These are phyloP conservation scores for Colletotrichum australisinense DNA, from an alignment of 2,329 filamentous ascomycete species.

Conservation along the genomic window DNA sequence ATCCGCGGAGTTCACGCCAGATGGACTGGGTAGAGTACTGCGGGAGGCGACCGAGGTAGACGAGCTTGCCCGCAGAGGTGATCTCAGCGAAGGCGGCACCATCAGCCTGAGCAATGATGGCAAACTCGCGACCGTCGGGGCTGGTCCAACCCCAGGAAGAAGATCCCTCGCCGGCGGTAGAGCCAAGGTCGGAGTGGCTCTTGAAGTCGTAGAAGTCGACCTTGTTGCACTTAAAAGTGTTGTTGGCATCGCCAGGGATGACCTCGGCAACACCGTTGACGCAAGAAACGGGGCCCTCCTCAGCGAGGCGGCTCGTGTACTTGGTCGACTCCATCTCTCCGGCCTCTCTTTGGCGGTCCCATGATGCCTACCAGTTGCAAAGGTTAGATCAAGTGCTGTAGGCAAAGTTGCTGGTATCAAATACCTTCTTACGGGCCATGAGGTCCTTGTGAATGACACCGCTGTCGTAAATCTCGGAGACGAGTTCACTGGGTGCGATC, in stretches of 20 bases:
- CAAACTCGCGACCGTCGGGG: slow-evolving; percentile 46
- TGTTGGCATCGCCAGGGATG: slow-evolving; percentile 34
- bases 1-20: slow-evolving; percentile 50
- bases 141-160: slow-evolving; percentile 56
- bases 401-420: too few relatives aligned
- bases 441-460: slow-evolving; percentile 37
- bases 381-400: neutral
- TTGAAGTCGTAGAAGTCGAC: slow-evolving; percentile 61
- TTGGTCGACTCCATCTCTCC: slow-evolving; percentile 34
- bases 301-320: slow-evolving; percentile 30
- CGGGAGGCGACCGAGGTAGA: slow-evolving; percentile 54
- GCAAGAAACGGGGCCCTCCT: slow-evolving; percentile 34
- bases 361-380: slow-evolving; percentile 9
- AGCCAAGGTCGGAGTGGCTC: slow-evolving; percentile 62
- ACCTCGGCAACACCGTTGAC: slow-evolving; percentile 34
- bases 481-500: slow-evolving; percentile 35
- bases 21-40: slow-evolving; percentile 42
- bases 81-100: slow-evolving; percentile 59
- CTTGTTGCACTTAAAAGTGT: slow-evolving; percentile 37
- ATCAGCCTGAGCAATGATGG: slow-evolving; percentile 44
- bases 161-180: slow-evolving; percentile 42
- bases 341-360: slow-evolving; percentile 31
- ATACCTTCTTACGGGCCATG: slow-evolving; percentile 38
- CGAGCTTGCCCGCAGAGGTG: slow-evolving; percentile 51
- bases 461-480: slow-evolving; percentile 37